Percentiles rank a stretch among this genome's conserved stretches.
Evolutionary conservation across 177 flowering plant species (phyloP).

Genomic region (Vitis hybrid): DNA sequence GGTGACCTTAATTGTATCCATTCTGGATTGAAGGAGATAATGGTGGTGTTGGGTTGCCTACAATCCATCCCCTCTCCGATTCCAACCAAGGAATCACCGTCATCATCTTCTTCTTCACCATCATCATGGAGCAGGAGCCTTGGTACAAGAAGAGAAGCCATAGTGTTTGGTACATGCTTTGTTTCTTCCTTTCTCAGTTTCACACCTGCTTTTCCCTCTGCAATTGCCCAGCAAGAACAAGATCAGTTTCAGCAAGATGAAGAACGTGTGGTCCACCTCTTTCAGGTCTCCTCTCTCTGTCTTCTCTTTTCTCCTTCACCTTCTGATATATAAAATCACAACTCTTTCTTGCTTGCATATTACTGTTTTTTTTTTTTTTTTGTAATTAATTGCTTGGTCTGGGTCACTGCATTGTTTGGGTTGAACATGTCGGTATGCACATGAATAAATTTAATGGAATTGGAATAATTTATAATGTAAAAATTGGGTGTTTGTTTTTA

Average conservation of each 20-base stretch:
- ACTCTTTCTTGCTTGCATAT: neutral
- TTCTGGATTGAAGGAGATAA: slow-evolving; percentile 1
- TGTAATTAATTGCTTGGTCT: too few species aligned
- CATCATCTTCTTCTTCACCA: slow-evolving; percentile 19
- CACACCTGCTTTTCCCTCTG: slow-evolving; percentile 10
- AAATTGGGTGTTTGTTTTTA: too few species aligned
- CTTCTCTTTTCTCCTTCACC: neutral
- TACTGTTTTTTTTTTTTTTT: too few species aligned
- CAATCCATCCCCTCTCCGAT: slow-evolving; percentile 7
- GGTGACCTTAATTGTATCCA: too few species aligned
- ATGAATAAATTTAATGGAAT: too few species aligned
- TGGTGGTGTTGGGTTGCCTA: slow-evolving; percentile 15
- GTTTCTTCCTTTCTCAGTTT: slow-evolving; percentile 24
- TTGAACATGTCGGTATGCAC: too few species aligned
- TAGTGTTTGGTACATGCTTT: slow-evolving; percentile 22
- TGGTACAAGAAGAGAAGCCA: slow-evolving; percentile 27
- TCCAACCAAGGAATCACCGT: slow-evolving; percentile 1
- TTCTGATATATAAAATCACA: neutral
- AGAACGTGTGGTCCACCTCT: slow-evolving; percentile 51
- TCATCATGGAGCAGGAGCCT: slow-evolving; percentile 3
- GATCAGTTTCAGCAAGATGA: slow-evolving; percentile 62
- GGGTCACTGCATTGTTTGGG: too few species aligned
- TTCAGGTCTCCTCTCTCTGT: slow-evolving; percentile 42
- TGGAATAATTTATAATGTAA: too few species aligned
- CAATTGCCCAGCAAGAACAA: slow-evolving; percentile 30